Evolutionary conservation across 495 filamentous ascomycete genomes (phyloP).

Genomic region (Chaetomium cochliodes): DNA sequence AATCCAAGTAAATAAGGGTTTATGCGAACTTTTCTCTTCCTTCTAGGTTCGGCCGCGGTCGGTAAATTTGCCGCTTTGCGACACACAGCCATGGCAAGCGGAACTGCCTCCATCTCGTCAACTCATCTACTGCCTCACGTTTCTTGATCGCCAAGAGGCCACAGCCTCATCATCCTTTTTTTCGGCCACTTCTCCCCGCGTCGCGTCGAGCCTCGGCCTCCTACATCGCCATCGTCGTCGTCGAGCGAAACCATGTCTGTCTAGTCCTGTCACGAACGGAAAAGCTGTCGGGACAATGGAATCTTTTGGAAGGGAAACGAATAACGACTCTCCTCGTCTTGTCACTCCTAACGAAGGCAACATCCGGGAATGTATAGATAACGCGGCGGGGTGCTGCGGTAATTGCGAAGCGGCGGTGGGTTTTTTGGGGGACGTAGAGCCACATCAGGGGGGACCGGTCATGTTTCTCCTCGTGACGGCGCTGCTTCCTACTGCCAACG

Average conservation of each 20-base stretch:
- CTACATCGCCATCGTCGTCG: conserved; percentile 18
- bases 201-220: conserved; percentile 21
- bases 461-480: conserved; percentile 19
- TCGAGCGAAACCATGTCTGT: conserved; percentile 32
- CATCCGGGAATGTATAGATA: conserved; percentile 34
- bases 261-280: conserved; percentile 30
- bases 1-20: conserved; percentile 72
- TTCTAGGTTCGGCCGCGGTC: conserved; percentile 90
- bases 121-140: conserved; percentile 29
- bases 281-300: conserved; percentile 21
- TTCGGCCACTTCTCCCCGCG: conserved; percentile 26
- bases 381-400: conserved; percentile 16
- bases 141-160: conserved; percentile 29
- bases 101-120: conserved; percentile 23
- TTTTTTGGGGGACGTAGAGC: neutral
- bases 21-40: conserved; percentile 78
- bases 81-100: conserved; percentile 22
- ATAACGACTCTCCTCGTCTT: conserved; percentile 38
- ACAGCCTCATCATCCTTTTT: conserved; percentile 22
- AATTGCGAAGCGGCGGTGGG: neutral
- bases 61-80: conserved; percentile 55
- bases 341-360: conserved; percentile 26
- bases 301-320: conserved; percentile 31
- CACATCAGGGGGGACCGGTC: neutral
- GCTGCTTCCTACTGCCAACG: conserved; percentile 10